A percentile compares a stretch with the other conserved stretches of the same genome.
Conservation (phyloP, 2,329 filamentous ascomycete genomes). For the Nigrograna mackinnonii region DNA sequence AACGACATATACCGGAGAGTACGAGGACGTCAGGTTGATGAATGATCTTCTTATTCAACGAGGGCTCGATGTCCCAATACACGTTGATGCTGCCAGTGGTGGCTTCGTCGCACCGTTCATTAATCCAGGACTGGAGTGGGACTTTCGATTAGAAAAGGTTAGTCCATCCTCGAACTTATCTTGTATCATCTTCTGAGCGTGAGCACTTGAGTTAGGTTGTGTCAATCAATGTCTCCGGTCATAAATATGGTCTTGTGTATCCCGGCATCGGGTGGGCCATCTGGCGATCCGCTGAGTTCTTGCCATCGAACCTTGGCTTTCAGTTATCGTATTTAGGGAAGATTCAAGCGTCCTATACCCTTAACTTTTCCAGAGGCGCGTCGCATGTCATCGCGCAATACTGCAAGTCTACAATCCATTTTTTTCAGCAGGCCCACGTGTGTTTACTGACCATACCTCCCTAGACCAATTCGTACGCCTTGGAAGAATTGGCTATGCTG, state of each 20-base stretch:
- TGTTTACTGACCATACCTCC: too few species aligned
- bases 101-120: slow-evolving; percentile 95
- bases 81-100: slow-evolving; percentile 90
- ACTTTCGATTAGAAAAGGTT: slow-evolving; percentile 85
- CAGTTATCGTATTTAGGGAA: slow-evolving; percentile 99
- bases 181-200: too few species aligned
- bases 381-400: slow-evolving; percentile 96
- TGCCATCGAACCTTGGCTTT: slow-evolving; percentile 92
- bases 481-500: slow-evolving; percentile 86
- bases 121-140: slow-evolving; percentile 81
- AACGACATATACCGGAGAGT: slow-evolving; percentile 90
- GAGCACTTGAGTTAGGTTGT: too few species aligned
- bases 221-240: slow-evolving; percentile 91
- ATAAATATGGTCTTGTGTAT: slow-evolving; percentile 82
- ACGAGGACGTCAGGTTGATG: slow-evolving; percentile 90
- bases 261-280: slow-evolving; percentile 94
- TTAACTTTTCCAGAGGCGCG: slow-evolving; percentile 96
- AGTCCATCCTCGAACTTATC: too few species aligned
- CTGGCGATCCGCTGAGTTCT: slow-evolving; percentile 79
- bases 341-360: slow-evolving; percentile 91
- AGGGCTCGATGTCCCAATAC: slow-evolving; percentile 80
- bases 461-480: slow-evolving; percentile 95
- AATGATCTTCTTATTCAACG: slow-evolving; percentile 82
- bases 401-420: too few species aligned
- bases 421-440: too few species aligned